Conservation (phyloP, 2,329 filamentous ascomycete species). For the Byssothecium circinans region DNA sequence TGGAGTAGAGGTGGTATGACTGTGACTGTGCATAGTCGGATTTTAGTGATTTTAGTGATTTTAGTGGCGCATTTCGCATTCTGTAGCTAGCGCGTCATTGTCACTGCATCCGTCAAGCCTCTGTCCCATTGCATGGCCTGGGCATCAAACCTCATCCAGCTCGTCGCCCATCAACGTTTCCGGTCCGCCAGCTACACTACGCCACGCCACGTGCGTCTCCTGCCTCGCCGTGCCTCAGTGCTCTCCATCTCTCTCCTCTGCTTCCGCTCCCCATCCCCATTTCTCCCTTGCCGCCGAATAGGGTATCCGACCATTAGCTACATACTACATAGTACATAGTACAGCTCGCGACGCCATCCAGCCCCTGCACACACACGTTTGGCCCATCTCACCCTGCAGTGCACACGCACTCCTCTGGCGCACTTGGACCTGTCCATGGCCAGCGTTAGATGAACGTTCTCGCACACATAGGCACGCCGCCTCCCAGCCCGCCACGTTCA, state of each 20-base stretch:
- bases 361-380: no score
- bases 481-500: constrained; percentile 53
- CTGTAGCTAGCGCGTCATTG: no score
- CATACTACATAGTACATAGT: neutral
- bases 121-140: no score
- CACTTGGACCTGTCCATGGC: constrained; percentile 45
- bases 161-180: neutral
- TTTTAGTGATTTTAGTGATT: no score
- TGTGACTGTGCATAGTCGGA: no score
- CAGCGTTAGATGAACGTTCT: constrained; percentile 82
- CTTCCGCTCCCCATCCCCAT: neutral
- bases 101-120: no score
- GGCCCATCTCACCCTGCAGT: neutral
- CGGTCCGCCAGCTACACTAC: neutral
- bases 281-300: no score
- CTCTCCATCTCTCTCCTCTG: no score
- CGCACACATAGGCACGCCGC: constrained; percentile 68
- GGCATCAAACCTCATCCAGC: neutral
- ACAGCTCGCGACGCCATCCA: neutral
- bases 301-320: neutral
- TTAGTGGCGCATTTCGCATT: no score
- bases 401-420: neutral
- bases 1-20: no score
- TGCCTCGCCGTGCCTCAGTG: no score
- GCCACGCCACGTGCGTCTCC: no score